Percentiles rank a stretch among this genome's conserved stretches.
Evolutionary conservation across 208 protist genomes (phyloP).

Genomic region (Trypanosoma avium): DNA sequence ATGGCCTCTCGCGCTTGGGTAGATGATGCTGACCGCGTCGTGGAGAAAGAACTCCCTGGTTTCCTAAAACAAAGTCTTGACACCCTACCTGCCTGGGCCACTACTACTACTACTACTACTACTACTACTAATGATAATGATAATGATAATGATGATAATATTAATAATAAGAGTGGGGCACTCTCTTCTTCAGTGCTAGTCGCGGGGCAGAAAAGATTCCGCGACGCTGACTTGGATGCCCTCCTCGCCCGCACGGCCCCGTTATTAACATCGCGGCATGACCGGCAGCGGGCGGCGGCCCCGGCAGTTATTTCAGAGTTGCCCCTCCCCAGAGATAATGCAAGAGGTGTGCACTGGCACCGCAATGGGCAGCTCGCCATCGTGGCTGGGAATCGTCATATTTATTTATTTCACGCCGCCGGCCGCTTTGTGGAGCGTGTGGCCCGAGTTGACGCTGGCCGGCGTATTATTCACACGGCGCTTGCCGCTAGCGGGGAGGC

Average conservation of each 20-base stretch:
- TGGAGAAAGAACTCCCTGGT: slow-evolving; percentile 29
- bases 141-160: slow-evolving; percentile 1
- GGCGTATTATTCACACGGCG: slow-evolving; percentile 49
- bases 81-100: slow-evolving; percentile 65
- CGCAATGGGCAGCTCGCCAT: slow-evolving; percentile 76
- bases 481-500: slow-evolving; percentile 72
- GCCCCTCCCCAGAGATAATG: slow-evolving; percentile 66
- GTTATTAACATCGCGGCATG: slow-evolving; percentile 57
- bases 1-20: slow-evolving; percentile 51
- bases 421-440: slow-evolving; percentile 82
- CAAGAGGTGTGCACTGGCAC: slow-evolving; percentile 79
- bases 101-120: no score
- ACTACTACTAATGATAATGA: no score
- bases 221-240: slow-evolving; percentile 68
- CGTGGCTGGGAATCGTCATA: slow-evolving; percentile 70
- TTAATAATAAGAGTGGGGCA: slow-evolving; percentile 21
- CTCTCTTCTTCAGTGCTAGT: neutral
- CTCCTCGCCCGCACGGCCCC: slow-evolving; percentile 79
- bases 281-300: slow-evolving; percentile 32
- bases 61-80: slow-evolving; percentile 44
- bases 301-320: slow-evolving; percentile 71
- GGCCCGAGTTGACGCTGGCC: slow-evolving; percentile 51
- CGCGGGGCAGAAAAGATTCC: slow-evolving; percentile 56
- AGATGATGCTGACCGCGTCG: slow-evolving; percentile 54
- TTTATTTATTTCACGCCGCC: slow-evolving; percentile 85